Base-by-base conservation (phyloP, 108 stramenopile species). In the Thalassiosira profunda region DNA sequence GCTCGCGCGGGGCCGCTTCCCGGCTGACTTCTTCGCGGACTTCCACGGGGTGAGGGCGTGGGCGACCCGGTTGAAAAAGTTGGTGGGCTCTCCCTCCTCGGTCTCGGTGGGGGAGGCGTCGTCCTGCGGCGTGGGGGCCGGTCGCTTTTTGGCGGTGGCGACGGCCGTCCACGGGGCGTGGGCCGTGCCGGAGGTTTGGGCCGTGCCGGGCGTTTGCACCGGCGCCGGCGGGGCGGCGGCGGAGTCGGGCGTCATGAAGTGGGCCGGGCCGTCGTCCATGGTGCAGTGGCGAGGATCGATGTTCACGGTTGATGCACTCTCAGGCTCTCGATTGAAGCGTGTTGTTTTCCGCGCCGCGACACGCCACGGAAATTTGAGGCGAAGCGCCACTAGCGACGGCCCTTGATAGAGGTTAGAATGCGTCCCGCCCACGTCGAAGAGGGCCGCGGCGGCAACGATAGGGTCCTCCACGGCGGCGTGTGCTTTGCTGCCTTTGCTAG, bases 71-170 rank as follows among this genome's bases (percentile, higher is more conserved):
- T 41, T 25, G 23, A 56, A 37, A n/a, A 36, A 18, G 57, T 38
- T 31, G 15, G 48, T 9, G 35, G 30, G 36, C 21, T 30, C 23
- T 38, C 46, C 24, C 8, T 57, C 46, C 34, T 52, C 60, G 14
- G 30, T 36, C 45, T n/a, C 26, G 24, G 23, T 18, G 54, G 14
- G 11, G 23, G 7, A 14, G 29, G 12, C 67, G 21, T 42, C 42
- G 7, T 55, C 46, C 14, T 17, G 45, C 34, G 23, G 17, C 6
- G 45, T 44, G 29, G 59, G 24, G 24, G 72, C 52, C 2, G 72
- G 35, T 25, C 60, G 61, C 57, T 44, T 62, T 44, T 56, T 56
- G 24, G 52, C 49, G 21, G 72, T 48, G 30, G 53, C 18, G 38
- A 24, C 47, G 24, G 48, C 38, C 28, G 52, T 15, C 28, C 21